Evolutionary conservation across 1,284 basidiomycete genomes (phyloP), one percentile per base, ranked within the genome.

Genomic region (Ganoderma sinense): DNA sequence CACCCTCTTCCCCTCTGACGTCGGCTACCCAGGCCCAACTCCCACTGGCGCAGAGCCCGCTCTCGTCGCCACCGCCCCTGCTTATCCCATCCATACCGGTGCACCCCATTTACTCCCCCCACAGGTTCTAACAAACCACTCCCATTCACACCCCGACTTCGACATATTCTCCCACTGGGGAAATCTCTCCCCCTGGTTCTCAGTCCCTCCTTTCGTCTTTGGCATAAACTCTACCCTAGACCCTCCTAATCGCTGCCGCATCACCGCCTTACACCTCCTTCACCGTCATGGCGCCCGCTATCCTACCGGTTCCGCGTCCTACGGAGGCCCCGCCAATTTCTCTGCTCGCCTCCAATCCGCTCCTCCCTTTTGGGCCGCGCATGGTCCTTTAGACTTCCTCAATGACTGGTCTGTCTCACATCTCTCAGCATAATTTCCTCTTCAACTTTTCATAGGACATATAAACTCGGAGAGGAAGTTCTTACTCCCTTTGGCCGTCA

Each of bases 41-140:
- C 93, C 94, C 0, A 97, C 95, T 0, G 95, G 95, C 16, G 90
- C 88, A n/a, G 95, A 97, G 80, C 85, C 95, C 4, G 94, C 86
- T 1, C 82, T 96, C 26, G 86, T 96, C 23, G 87, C 85, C 3
- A 96, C 95, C 0, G 95, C 93, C 0, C 93, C 94, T 5, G 82
- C 86, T 5, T 91, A 94, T 71, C 94, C 94, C 8, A 78, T 91
- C 14, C 91, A 95, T 72, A 89, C 90, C 1, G 91, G 88, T 14
- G 88, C 91, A 13, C 85, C 91, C 1, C 87, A 91, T 56, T 86
- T 96, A 55, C 83, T 94, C n/a, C 80, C 80, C n/a, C 90, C 89
- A 1, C 64, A 68, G 31, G 65, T 63, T 40, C 76, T 78, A 58
- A 58, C 51, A 51, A 73, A 67, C 48, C 64, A 59, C 51, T 39